A percentile compares a stretch with the other conserved stretches of the same genome.
Conservation (phyloP, 306 rosid genomes). For the Acacia crassicarpa region DNA sequence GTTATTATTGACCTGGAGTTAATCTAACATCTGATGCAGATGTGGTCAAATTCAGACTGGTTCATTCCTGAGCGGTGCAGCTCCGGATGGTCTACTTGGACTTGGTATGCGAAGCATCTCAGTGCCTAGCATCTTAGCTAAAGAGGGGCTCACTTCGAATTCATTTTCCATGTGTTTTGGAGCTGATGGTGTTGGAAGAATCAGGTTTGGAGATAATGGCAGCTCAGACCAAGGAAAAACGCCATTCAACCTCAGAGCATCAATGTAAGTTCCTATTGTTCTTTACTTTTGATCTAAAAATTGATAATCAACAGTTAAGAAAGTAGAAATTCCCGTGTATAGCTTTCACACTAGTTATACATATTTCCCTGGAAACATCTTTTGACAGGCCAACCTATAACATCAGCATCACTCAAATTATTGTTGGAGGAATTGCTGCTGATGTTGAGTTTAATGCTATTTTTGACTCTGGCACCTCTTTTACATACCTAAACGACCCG, state of each 20-base stretch:
- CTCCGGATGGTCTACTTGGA: constrained; percentile 88
- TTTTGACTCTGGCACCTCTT: constrained; percentile 91
- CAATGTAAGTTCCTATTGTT: constrained; percentile 47
- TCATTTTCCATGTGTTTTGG: constrained; percentile 97
- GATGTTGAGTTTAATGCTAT: constrained; percentile 63
- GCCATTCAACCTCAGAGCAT: constrained; percentile 49
- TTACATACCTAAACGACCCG: constrained; percentile 74
- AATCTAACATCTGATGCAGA: constrained; percentile 49
- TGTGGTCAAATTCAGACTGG: constrained; percentile 89
- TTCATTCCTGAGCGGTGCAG: constrained; percentile 61
- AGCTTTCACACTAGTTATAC: constrained; percentile 23
- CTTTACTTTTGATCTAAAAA: constrained; percentile 25
- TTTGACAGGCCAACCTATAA: constrained; percentile 68
- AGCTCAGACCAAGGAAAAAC: constrained; percentile 66
- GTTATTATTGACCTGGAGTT: not conserved
- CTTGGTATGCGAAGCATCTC: constrained; percentile 72
- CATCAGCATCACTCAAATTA: constrained; percentile 67
- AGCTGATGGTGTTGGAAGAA: constrained; percentile 61
- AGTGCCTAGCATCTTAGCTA: constrained; percentile 83
- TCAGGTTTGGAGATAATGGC: constrained; percentile 78
- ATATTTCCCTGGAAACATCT: constrained; percentile 27
- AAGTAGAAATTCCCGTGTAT: constrained; percentile 8
- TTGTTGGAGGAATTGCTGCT: constrained; percentile 39
- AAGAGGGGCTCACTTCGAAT: constrained; percentile 54
- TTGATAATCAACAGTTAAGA: not conserved